Conservation (phyloP, 331 rosid genomes). For the Malus hybrid region DNA sequence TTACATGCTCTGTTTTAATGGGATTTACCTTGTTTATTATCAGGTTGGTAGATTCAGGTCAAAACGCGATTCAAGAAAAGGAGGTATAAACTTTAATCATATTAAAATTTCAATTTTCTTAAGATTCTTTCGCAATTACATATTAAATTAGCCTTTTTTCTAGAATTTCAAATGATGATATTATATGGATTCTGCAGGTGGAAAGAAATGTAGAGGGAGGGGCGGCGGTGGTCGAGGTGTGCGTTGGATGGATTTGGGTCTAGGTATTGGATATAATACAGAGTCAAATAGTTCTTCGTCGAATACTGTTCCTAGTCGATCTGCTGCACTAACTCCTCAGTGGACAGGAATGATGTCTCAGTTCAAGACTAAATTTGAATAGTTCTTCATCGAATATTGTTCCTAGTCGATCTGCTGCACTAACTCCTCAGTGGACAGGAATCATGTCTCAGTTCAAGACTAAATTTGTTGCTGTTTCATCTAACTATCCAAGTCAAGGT, state of each 20-base stretch:
- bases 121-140: neutral
- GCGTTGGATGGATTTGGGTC: slow-evolving; percentile 91
- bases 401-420: too few relatives aligned
- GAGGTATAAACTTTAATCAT: slow-evolving; percentile 47
- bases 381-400: too few relatives aligned
- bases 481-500: slow-evolving; percentile 48
- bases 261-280: slow-evolving; percentile 80
- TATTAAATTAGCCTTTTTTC: neutral
- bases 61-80: slow-evolving; percentile 91
- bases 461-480: slow-evolving; percentile 75
- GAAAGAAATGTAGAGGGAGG: slow-evolving; percentile 73
- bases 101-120: neutral
- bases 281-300: slow-evolving; percentile 53
- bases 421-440: slow-evolving; percentile 80
- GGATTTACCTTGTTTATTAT: slow-evolving; percentile 25
- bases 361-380: slow-evolving; percentile 69
- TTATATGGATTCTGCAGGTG: slow-evolving; percentile 48
- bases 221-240: slow-evolving; percentile 68
- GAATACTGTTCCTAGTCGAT: slow-evolving; percentile 47
- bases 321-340: slow-evolving; percentile 66
- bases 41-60: slow-evolving; percentile 99
- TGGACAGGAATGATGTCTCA: slow-evolving; percentile 92
- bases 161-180: slow-evolving; percentile 1
- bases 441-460: slow-evolving; percentile 79
- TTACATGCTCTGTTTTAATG: slow-evolving; percentile 15